Percentiles rank a stretch among this genome's conserved stretches.
These are phyloP conservation scores for Sutorius eximius DNA, from an alignment of 1,284 basidiomycete species.

Conservation along the genomic window DNA sequence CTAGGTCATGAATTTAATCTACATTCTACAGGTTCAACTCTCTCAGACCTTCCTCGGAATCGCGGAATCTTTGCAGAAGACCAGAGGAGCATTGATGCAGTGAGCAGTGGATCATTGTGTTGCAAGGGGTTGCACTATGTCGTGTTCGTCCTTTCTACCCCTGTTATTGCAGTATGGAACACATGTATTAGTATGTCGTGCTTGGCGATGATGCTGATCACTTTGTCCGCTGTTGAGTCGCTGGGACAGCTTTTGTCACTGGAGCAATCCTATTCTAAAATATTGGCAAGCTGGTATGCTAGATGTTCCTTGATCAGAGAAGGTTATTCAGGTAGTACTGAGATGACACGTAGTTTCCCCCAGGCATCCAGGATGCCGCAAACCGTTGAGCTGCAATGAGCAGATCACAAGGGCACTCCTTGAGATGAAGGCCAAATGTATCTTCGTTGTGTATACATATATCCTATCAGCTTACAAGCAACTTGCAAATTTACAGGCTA, in stretches of 20 bases:
- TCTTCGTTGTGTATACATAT: neutral
- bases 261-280: neutral
- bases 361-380: neutral
- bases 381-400: neutral
- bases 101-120: constrained; percentile 6
- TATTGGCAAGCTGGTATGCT: neutral
- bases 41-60: constrained; percentile 59
- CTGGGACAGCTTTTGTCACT: neutral
- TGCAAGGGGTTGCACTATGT: neutral
- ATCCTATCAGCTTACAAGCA: neutral
- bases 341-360: neutral
- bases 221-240: neutral
- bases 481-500: neutral
- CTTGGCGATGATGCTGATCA: too few species aligned
- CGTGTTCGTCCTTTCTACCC: neutral
- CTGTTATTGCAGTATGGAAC: neutral
- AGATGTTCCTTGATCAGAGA: neutral
- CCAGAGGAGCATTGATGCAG: constrained; percentile 46
- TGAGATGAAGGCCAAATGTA: neutral
- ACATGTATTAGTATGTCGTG: neutral
- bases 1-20: neutral
- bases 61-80: constrained; percentile 56
- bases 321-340: neutral
- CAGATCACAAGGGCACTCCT: neutral
- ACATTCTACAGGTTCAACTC: constrained; percentile 45